Percentiles rank a stretch among this genome's conserved stretches.
Conservation (phyloP, 2,329 filamentous ascomycete genomes). For the Magnaporthales sp. region DNA sequence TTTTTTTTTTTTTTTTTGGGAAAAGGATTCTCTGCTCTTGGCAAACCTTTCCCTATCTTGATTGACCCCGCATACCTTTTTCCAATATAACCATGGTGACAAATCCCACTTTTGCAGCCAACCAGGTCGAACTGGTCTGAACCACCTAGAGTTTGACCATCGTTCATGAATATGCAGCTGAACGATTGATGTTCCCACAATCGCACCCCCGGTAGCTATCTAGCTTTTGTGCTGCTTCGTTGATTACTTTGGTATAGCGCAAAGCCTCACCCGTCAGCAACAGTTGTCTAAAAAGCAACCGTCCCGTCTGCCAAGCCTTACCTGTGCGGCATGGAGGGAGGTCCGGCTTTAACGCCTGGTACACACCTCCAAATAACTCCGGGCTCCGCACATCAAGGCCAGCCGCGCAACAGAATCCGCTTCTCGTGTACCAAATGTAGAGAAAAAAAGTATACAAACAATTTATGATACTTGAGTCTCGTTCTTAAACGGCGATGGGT, state of each 20-base stretch:
- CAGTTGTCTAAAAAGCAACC: neutral
- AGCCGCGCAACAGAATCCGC: conserved; percentile 18
- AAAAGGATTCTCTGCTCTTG: neutral
- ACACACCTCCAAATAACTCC: neutral
- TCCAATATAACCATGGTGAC: neutral
- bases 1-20: too few species aligned
- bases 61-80: neutral
- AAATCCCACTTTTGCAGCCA: neutral
- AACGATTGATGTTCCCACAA: neutral
- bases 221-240: neutral
- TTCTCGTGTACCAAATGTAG: conserved; percentile 24
- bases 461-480: too few species aligned
- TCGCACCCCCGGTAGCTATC: neutral
- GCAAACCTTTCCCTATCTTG: neutral
- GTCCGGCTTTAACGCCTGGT: neutral
- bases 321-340: neutral
- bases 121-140: neutral
- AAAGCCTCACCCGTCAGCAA: neutral
- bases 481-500: neutral
- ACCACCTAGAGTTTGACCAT: neutral
- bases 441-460: conserved; percentile 22
- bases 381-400: neutral
- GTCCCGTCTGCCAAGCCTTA: neutral
- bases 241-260: neutral
- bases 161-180: neutral